A percentile compares a stretch with the other conserved stretches of the same genome.
Evolutionary conservation across 2,329 filamentous ascomycete species (phyloP).

Genomic region (Fusarium penzigii): DNA sequence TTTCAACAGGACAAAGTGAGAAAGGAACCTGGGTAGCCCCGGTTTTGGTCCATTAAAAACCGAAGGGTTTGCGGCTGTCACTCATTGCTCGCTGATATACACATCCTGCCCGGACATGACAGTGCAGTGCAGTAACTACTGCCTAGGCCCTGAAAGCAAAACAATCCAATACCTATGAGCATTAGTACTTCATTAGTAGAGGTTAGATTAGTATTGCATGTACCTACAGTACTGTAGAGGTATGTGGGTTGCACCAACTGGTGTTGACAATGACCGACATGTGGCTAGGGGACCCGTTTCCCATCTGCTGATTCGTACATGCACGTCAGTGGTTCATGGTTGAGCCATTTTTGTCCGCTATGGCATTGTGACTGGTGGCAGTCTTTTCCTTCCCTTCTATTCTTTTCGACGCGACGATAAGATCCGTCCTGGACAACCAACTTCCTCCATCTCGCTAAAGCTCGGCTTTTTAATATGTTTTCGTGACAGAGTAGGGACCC

Average conservation of each 20-base stretch:
- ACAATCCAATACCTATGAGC: no score
- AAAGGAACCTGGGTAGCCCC: constrained; percentile 6
- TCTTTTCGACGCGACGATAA: constrained; percentile 9
- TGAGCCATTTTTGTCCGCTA: constrained; percentile 30
- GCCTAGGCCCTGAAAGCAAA: constrained; percentile 8
- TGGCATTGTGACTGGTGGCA: constrained; percentile 13
- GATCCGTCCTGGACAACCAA: neutral
- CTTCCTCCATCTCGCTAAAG: constrained; percentile 12
- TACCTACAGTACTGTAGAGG: no score
- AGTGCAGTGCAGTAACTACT: no score
- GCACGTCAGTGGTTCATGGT: constrained; percentile 16
- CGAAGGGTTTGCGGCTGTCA: constrained; percentile 29
- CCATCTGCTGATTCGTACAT: constrained; percentile 20
- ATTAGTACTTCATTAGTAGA: no score
- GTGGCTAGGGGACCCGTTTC: constrained; percentile 22
- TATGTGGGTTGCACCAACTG: constrained; percentile 18
- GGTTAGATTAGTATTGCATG: no score
- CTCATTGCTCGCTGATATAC: neutral
- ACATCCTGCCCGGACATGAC: no score
- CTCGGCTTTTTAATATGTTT: constrained; percentile 15
- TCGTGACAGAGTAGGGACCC: neutral
- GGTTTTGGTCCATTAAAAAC: constrained; percentile 12
- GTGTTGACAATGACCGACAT: constrained; percentile 28
- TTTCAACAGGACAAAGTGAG: neutral
- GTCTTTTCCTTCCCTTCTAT: neutral